A percentile compares a stretch with the other conserved stretches of the same genome.
Conservation (phyloP, 2,329 filamentous ascomycete genomes). For the Rhinocladiella similis region DNA sequence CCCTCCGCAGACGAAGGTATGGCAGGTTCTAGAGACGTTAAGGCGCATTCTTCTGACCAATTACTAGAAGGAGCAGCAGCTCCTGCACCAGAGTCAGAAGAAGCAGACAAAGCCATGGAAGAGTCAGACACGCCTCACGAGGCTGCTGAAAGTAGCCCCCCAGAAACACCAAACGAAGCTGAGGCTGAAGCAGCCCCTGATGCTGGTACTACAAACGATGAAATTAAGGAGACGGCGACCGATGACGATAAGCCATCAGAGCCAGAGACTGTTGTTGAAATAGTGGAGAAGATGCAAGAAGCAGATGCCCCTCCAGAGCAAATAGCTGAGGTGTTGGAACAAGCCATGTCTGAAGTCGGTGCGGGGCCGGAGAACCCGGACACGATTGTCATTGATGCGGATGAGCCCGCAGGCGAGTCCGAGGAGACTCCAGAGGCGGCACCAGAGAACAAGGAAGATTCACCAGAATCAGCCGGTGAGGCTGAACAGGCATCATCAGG, state of each 20-base stretch:
- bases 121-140: slow-evolving; percentile 9
- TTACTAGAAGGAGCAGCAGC: not conserved
- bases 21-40: not conserved
- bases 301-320: slow-evolving; percentile 20
- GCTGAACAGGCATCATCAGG: not conserved
- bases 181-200: slow-evolving; percentile 1
- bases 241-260: slow-evolving; percentile 18
- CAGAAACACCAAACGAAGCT: not conserved
- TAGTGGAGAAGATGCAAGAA: slow-evolving; percentile 25
- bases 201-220: slow-evolving; percentile 1
- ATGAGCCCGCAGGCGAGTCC: not conserved
- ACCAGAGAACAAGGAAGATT: not conserved
- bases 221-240: not conserved
- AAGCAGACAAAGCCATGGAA: slow-evolving; percentile 12
- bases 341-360: slow-evolving; percentile 29
- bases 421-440: not conserved
- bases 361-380: slow-evolving; percentile 20
- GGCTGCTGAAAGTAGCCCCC: not conserved
- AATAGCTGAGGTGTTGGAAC: slow-evolving; percentile 21
- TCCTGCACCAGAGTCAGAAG: slow-evolving; percentile 31
- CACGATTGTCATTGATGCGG: not conserved
- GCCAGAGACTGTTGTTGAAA: slow-evolving; percentile 19
- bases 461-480: not conserved
- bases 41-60: not conserved
- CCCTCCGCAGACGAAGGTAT: slow-evolving; percentile 8